Evolutionary conservation across 257 asterid genomes (phyloP), one percentile per base, ranked within the genome.

Genomic region (Apocynum venetum): DNA sequence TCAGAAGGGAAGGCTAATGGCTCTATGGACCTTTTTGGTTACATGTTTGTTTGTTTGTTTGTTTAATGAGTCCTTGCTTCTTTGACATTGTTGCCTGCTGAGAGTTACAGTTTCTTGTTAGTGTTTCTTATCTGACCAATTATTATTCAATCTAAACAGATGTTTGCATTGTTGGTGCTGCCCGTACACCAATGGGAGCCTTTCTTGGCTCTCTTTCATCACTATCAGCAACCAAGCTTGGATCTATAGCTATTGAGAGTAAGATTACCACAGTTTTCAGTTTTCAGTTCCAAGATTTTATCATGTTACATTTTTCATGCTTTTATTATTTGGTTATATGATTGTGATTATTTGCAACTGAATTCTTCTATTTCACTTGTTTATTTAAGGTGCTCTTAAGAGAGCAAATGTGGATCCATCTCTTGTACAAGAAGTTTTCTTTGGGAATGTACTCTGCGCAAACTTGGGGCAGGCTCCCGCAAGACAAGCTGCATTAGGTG

Each of bases 401-500:
- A 91, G 96, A 83, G 97, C 97, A 55, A 88, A 89, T 72, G 77
- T 96, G 74, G 98, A 96, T 74, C 93, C 99, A 48, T 88, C 98
- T 25, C 91, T 93, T 73, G 97, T 96, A 63, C 93, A 93, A 85
- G 99, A 93, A 85, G 97, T 96, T 65, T 64, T 87, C 91, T 96
- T 96, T 59, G 98, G 98, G 69, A 96, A 96, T 86, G 99, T 96
- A 44, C 98, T 93, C 71, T 93, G 97, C 74, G 99, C 99, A 75
- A 96, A 96, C 80, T 83, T 96, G 85, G 99, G 99, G 69, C 99
- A 96, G 86, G 99, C 98, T 85, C 98, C 99, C 52, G 99, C 99
- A 25, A 90, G 99, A 80, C 99, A 96, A 81, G 98, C 99, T 4
- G 97, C 99, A n/a, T 76, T 96, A 73, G 98, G 97, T 85, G 98